Conservation (phyloP, 2,329 filamentous ascomycete genomes). For the Xylaria sp. region DNA sequence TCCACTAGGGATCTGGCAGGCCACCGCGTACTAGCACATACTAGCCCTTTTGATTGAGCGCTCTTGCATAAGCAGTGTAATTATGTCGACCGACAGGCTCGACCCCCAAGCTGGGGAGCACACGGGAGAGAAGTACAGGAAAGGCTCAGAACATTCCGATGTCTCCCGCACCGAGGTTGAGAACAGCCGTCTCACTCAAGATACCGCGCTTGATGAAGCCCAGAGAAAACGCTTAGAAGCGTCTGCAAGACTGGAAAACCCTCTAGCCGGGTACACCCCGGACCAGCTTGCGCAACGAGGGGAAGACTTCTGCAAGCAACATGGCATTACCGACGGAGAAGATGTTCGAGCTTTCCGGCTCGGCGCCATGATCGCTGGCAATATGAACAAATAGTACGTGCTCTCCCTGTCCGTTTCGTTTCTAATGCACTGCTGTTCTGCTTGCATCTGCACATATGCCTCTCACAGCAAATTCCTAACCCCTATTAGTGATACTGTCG, state of each 20-base stretch:
- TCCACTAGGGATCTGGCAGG: neutral
- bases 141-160: conserved; percentile 35
- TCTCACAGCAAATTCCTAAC: neutral
- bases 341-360: conserved; percentile 65
- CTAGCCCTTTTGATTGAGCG: neutral
- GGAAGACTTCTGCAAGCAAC: conserved; percentile 60
- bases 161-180: conserved; percentile 39
- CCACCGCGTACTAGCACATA: too few relatives aligned
- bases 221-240: conserved; percentile 42
- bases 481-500: conserved; percentile 46
- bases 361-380: conserved; percentile 63
- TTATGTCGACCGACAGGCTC: conserved; percentile 13
- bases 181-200: conserved; percentile 28
- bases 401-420: neutral
- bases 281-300: conserved; percentile 61
- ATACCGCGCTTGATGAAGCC: conserved; percentile 33
- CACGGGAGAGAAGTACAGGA: conserved; percentile 25
- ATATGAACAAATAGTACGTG: conserved; percentile 51
- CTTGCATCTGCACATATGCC: neutral
- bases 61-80: neutral
- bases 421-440: neutral
- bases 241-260: conserved; percentile 48
- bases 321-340: conserved; percentile 60
- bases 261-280: conserved; percentile 47
- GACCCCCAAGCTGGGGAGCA: neutral